Evolutionary conservation across 164 flowering plant genomes (phyloP), one percentile per base, ranked within the genome.

Genomic region (Protea cynaroides): DNA sequence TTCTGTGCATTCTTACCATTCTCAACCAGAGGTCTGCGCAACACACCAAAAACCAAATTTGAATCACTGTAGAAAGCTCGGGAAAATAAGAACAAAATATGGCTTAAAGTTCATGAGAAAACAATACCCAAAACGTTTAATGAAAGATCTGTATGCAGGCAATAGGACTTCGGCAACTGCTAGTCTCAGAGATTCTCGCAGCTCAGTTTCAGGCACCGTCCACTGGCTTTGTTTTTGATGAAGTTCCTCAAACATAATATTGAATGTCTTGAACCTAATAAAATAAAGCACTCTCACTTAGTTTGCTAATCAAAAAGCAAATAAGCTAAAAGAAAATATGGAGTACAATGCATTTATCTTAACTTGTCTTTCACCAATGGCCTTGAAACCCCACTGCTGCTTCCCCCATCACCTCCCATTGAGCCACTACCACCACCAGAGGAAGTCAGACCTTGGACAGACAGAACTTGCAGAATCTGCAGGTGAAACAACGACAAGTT

Each of bases 131-230:
- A 87, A 94, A 25, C 97, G 93, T 74, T 82, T 86, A 50, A 87
- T 55, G 72, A 94, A 94, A 62, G 97, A 89, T 84, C 97, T 72
- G 69, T 85, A 94, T 21, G 99, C 99, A 61, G 99, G 97, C 75
- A 94, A 76, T 56, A 94, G 79, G 54, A 94, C 93, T 79, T 94
- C 97, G 13, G 99, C 99, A 52, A 94, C 95, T 25, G 99, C 91
- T 54, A 94, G 86, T 80, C 95, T 86, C 50, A 94, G 68, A 23
- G 97, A 91, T 66, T 94, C 99, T 0, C 97, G 83, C 70, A 94
- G 71, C 75, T 94, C 99, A 18, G 83, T 82, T 68, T 94, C 99
- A 24, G 99, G 96, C 58, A 94, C 97, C n/a, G 99, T 84, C 99
- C 99, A 94, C 65, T 91, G 97, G 69, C 89, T 83, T 75, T 94